Percentiles rank a stretch among this genome's conserved stretches.
These are phyloP conservation scores for Pyrrhoderma lamaoense DNA, from an alignment of 1,284 basidiomycete species.

Conservation along the genomic window DNA sequence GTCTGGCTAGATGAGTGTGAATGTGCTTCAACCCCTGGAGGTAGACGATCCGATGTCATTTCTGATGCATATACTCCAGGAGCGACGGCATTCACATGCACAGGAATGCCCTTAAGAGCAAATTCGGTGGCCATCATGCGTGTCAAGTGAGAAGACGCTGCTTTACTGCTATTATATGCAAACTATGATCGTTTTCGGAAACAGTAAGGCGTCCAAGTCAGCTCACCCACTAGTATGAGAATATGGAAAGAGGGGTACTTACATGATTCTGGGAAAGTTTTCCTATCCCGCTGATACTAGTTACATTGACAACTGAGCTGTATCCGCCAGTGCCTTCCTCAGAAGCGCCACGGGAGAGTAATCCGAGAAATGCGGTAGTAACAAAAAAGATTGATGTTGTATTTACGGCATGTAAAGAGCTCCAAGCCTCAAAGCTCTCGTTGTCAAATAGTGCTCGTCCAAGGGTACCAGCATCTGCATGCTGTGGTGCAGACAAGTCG, in stretches of 20 bases:
- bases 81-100: constrained; percentile 66
- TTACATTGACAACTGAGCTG: constrained; percentile 57
- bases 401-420: constrained; percentile 54
- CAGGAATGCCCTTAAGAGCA: constrained; percentile 54
- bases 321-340: constrained; percentile 42
- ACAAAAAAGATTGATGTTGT: constrained; percentile 68
- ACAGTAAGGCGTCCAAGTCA: no score
- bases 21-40: no score
- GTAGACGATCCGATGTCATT: constrained; percentile 51
- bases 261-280: constrained; percentile 8
- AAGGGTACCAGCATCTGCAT: constrained; percentile 53
- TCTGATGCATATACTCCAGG: constrained; percentile 60
- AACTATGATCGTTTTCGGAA: constrained; percentile 39
- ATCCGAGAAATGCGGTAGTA: constrained; percentile 65
- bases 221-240: no score
- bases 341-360: constrained; percentile 59
- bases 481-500: constrained; percentile 46
- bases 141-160: constrained; percentile 65
- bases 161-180: constrained; percentile 72
- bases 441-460: constrained; percentile 59
- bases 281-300: background rate
- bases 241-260: background rate
- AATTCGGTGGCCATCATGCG: constrained; percentile 71
- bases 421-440: constrained; percentile 59
- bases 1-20: constrained; percentile 39